Evolutionary conservation across 2,329 filamentous ascomycete species (phyloP).

Genomic region (Sporothrix schenckii): DNA sequence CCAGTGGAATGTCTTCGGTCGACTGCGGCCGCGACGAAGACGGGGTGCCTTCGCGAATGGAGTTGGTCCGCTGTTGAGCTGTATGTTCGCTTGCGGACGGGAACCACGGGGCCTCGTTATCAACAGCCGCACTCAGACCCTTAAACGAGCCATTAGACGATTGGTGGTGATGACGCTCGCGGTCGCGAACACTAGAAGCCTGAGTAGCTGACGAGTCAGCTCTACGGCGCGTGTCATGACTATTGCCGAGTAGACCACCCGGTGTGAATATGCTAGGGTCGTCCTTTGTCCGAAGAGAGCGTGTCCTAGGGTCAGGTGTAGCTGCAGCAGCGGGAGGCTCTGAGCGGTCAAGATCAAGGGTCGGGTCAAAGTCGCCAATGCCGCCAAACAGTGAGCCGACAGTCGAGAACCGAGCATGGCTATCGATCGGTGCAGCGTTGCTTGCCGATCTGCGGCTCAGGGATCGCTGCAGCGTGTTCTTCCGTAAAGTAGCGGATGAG

Average conservation of each 20-base stretch:
- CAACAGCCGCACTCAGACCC: not conserved
- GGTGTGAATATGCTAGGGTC: constrained; percentile 51
- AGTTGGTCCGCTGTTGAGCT: constrained; percentile 32
- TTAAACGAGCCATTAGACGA: constrained; percentile 22
- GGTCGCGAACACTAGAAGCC: constrained; percentile 20
- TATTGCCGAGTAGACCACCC: constrained; percentile 55
- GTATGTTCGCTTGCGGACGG: constrained; percentile 45
- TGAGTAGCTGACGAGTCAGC: constrained; percentile 36
- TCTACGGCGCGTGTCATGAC: constrained; percentile 54
- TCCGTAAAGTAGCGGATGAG: constrained; percentile 22
- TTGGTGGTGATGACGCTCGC: constrained; percentile 20
- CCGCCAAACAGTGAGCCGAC: constrained; percentile 58
- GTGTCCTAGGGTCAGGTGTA: not conserved
- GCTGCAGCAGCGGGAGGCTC: constrained; percentile 34
- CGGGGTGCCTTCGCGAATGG: constrained; percentile 21
- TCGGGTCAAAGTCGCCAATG: constrained; percentile 69
- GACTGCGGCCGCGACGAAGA: constrained; percentile 31
- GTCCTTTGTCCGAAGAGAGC: not conserved
- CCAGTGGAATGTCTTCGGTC: constrained; percentile 33
- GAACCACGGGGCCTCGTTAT: constrained; percentile 43
- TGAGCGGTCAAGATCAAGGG: constrained; percentile 65
- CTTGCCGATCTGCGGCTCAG: constrained; percentile 22
- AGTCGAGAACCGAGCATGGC: constrained; percentile 45
- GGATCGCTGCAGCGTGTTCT: constrained; percentile 43
- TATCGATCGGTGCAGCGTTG: constrained; percentile 40